Evolutionary conservation across 2,329 filamentous ascomycete species (phyloP).

Genomic region (Metarhizium guizhouense): DNA sequence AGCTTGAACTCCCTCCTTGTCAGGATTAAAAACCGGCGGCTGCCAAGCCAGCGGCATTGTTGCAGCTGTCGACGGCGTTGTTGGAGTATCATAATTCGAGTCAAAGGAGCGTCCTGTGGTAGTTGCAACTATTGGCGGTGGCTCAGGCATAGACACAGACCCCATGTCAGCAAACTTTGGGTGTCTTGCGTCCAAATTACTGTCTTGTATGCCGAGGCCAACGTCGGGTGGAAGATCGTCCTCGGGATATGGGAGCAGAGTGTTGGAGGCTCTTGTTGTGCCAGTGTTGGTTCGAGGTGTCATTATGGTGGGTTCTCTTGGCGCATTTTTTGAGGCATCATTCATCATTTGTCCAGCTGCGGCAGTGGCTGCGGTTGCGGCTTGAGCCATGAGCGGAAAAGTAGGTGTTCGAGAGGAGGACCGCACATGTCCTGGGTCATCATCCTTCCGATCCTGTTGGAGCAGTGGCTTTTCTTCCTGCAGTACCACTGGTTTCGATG

Average conservation of each 20-base stretch:
- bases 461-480: constrained; percentile 22
- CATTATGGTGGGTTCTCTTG: background rate
- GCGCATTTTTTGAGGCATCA: background rate
- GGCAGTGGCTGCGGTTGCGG: constrained; percentile 9
- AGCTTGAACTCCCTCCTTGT: constrained; percentile 20
- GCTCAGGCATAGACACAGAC: constrained; percentile 16
- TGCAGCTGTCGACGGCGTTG: constrained; percentile 3
- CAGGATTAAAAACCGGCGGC: constrained; percentile 35
- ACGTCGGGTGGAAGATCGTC: constrained; percentile 19
- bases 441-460: constrained; percentile 13
- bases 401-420: constrained; percentile 27
- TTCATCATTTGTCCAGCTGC: background rate
- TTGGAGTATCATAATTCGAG: background rate
- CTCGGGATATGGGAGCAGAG: constrained; percentile 28
- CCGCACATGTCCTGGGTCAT: constrained; percentile 13
- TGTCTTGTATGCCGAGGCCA: constrained; percentile 14
- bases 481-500: constrained; percentile 24
- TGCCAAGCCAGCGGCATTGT: constrained; percentile 31
- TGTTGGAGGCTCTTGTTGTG: constrained; percentile 10
- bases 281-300: constrained; percentile 16
- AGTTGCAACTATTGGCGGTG: background rate
- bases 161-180: constrained; percentile 1
- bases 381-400: constrained; percentile 23
- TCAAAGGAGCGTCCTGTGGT: background rate
- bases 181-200: background rate